A percentile compares a stretch with the other conserved stretches of the same genome.
Conservation (phyloP, 2,329 filamentous ascomycete species). For the Cladosporium sp. region DNA sequence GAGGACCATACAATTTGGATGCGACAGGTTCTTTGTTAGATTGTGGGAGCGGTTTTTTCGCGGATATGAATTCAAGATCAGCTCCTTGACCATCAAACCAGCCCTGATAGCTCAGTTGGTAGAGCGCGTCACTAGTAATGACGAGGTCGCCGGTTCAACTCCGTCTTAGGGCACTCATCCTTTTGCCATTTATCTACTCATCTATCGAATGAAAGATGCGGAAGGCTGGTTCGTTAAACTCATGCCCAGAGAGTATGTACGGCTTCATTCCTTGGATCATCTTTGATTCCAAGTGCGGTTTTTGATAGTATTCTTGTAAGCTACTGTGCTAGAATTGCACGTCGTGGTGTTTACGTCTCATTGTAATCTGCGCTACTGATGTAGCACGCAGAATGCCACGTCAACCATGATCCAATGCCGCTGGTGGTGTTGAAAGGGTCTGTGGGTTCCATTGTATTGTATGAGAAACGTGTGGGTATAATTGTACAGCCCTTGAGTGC, state of each 20-base stretch:
- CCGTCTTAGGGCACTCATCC: conserved; percentile 15
- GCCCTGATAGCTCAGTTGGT: conserved; percentile 19
- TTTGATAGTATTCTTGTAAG: background rate
- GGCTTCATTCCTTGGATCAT: background rate
- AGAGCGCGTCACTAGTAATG: conserved; percentile 20
- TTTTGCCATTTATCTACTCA: background rate
- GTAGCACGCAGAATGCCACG: background rate
- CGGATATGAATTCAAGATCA: too few relatives aligned
- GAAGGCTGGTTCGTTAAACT: background rate
- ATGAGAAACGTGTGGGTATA: background rate
- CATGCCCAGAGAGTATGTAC: background rate
- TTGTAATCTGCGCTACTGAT: background rate
- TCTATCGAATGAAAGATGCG: background rate
- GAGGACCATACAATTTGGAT: too few relatives aligned
- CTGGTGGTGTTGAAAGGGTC: background rate
- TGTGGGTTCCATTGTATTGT: background rate
- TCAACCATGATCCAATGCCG: background rate
- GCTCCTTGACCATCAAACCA: background rate
- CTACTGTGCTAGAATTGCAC: background rate
- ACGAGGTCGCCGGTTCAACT: conserved; percentile 19
- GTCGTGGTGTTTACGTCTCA: background rate
- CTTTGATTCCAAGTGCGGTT: background rate
- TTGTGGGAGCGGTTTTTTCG: too few relatives aligned
- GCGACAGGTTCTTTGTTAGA: too few relatives aligned
- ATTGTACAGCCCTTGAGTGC: background rate